Evolutionary conservation across 2,329 filamentous ascomycete species (phyloP), one percentile per base, ranked within the genome.

Genomic region (Colletotrichum navitas): DNA sequence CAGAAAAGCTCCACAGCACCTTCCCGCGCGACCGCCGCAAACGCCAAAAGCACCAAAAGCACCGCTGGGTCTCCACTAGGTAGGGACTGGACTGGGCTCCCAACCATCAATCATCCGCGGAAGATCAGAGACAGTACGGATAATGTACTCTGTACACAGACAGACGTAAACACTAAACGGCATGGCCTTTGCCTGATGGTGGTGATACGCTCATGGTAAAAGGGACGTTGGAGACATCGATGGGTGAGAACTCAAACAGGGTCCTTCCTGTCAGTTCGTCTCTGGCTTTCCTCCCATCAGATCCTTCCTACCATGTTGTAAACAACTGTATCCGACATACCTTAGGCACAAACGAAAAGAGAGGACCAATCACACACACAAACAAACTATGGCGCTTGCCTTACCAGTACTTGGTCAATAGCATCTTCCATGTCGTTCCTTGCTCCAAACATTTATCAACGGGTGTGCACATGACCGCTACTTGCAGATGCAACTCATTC

Each of bases 371-470:
- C 55, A 58, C 55, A 58, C 2, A 2, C 29, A 29, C 29, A 29
- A n/a, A n/a, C 29, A 29, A 14, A 26, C 34, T 11, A 36, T 29
- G 34, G 34, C 34, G 26, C 34, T 14, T 32, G 41, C n/a, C 21
- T 45, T 51, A 43, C 52, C 55, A 4, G 39, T 56, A 34, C 26
- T 34, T 29, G 21, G 34, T 55, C 39, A 43, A 54, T 34, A 59
- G 52, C 68, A 71, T 54, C 64, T 68, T 71, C 68, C 68, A 68
- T 68, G 68, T n/a, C 47, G 18, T 61, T 67, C 36, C 11, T 39
- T 29, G 8, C 49, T 56, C 39, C 64, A 67, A 66, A 52, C n/a
- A 51, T 29, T 10, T 34, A 52, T 11, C 24, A 51, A n/a, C 8
- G 54, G n/a, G 45, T 21, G 32, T 41, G 56, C 68, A 64, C 65